These are phyloP conservation scores for Ascodesmis nigricans DNA, from an alignment of 495 filamentous ascomycete species.

Conservation along the genomic window DNA sequence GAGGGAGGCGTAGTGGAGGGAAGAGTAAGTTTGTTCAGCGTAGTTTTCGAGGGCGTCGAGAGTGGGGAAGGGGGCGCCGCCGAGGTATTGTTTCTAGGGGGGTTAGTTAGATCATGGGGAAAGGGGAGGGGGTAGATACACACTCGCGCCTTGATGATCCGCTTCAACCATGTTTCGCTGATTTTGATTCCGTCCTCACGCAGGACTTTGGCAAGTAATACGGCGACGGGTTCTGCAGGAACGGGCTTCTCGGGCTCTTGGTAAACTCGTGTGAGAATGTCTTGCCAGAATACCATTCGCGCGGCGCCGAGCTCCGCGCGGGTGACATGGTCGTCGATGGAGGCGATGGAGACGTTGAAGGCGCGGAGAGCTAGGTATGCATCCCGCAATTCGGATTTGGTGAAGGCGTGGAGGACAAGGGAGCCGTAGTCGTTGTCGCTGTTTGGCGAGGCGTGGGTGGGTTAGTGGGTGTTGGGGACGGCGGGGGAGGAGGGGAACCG, in stretches of 20 bases:
- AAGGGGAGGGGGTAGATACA: no score
- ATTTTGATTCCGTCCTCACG: slow-evolving; percentile 6
- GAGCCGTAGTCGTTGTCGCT: slow-evolving; percentile 74
- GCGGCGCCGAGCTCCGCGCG: slow-evolving; percentile 59
- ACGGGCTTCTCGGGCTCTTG: slow-evolving; percentile 30
- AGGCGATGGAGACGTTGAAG: slow-evolving; percentile 75
- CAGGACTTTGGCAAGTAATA: slow-evolving; percentile 53
- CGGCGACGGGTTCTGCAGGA: slow-evolving; percentile 76
- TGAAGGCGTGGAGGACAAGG: slow-evolving; percentile 62
- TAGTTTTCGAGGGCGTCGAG: slow-evolving; percentile 62
- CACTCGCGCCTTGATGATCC: slow-evolving; percentile 33
- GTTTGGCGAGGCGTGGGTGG: slow-evolving; percentile 4
- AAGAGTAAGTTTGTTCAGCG: slow-evolving; percentile 82
- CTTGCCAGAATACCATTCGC: slow-evolving; percentile 88
- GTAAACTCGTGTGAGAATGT: slow-evolving; percentile 50
- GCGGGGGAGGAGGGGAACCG: no score
- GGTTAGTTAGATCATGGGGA: no score
- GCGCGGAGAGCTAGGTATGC: slow-evolving; percentile 81
- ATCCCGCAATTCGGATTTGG: slow-evolving; percentile 45
- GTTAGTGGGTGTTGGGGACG: neutral
- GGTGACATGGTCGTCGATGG: slow-evolving; percentile 68
- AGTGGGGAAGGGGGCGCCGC: slow-evolving; percentile 56
- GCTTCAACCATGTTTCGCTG: slow-evolving; percentile 50
- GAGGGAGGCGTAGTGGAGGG: slow-evolving; percentile 73
- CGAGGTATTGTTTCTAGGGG: slow-evolving; percentile 63